A percentile compares a stretch with the other conserved stretches of the same genome.
Evolutionary conservation across 2,329 filamentous ascomycete species (phyloP).

Genomic region (Colletotrichum tabaci): DNA sequence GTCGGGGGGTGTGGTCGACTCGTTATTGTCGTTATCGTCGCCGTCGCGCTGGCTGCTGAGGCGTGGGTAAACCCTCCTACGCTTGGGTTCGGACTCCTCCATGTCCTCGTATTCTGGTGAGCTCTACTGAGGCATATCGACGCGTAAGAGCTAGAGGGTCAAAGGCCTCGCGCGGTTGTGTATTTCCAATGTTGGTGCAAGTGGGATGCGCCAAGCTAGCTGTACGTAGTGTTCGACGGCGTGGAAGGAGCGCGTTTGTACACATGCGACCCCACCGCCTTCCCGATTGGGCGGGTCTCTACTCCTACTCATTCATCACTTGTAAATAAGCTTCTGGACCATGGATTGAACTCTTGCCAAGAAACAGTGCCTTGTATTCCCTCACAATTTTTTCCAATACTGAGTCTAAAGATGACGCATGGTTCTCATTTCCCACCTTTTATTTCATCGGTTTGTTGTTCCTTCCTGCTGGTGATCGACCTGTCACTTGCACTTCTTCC

Average conservation of each 20-base stretch:
- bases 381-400: too few relatives aligned
- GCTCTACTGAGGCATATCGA: constrained; percentile 1
- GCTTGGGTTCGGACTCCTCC: constrained; percentile 74
- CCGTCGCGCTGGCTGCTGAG: constrained; percentile 50
- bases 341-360: not conserved
- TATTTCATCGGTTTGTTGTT: too few relatives aligned
- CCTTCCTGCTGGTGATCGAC: not conserved
- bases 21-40: constrained; percentile 42
- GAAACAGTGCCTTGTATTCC: not conserved
- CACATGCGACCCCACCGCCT: constrained; percentile 47
- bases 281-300: constrained; percentile 19
- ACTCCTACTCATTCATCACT: not conserved
- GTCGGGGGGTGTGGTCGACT: constrained; percentile 55
- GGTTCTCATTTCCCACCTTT: too few relatives aligned
- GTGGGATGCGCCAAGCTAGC: constrained; percentile 5
- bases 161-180: too few relatives aligned
- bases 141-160: not conserved
- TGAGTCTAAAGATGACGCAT: too few relatives aligned
- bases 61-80: constrained; percentile 73
- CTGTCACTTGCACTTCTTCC: not conserved
- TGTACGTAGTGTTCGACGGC: not conserved
- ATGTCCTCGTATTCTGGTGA: constrained; percentile 44
- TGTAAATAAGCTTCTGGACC: not conserved
- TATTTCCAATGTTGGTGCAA: not conserved
- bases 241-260: constrained; percentile 14